phyloP scores from a whole-genome alignment of 768 basidiomycete genomes.

The Porpolomopsis calyptriformis region DNA sequence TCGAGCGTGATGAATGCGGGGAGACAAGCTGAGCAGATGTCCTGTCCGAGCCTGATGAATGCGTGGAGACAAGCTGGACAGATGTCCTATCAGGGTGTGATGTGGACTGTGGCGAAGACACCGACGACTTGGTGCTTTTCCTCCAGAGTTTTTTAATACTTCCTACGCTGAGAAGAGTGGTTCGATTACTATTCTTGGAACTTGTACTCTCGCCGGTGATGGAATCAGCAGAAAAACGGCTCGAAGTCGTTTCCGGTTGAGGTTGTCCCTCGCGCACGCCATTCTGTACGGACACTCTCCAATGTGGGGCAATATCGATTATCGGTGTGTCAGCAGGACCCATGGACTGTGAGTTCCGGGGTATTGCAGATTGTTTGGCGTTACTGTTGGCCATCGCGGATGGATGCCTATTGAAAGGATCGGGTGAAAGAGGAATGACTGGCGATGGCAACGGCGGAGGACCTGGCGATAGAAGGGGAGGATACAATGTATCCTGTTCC shows the following conservation, averaged over 20 bases:
- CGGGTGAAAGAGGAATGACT: conserved; percentile 73
- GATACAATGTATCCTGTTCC: conserved; percentile 40
- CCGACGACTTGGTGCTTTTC: conserved; percentile 49
- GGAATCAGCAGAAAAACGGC: conserved; percentile 75
- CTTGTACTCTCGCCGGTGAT: conserved; percentile 28
- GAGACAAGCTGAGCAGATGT: conserved; percentile 26
- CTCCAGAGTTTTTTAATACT: conserved; percentile 71
- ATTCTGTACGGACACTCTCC: not conserved
- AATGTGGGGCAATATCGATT: not conserved
- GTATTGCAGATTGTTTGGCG: conserved; percentile 23
- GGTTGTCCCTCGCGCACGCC: not conserved
- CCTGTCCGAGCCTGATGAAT: conserved; percentile 27
- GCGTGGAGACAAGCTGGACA: conserved; percentile 25
- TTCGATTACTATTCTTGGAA: conserved; percentile 10
- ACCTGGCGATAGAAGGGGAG: conserved; percentile 22
- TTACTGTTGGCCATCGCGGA: conserved; percentile 28
- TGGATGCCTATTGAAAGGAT: conserved; percentile 69
- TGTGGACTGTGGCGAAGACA: conserved; percentile 11
- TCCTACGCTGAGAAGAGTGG: conserved; percentile 61
- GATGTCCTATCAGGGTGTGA: conserved; percentile 21
- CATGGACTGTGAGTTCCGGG: conserved; percentile 31
- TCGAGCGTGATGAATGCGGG: conserved; percentile 20
- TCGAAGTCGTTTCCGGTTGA: conserved; percentile 18
- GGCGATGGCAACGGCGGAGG: conserved; percentile 32
- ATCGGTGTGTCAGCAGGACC: not conserved